Conservation (phyloP, 441 rosid species). For the Jatropha podagrica region DNA sequence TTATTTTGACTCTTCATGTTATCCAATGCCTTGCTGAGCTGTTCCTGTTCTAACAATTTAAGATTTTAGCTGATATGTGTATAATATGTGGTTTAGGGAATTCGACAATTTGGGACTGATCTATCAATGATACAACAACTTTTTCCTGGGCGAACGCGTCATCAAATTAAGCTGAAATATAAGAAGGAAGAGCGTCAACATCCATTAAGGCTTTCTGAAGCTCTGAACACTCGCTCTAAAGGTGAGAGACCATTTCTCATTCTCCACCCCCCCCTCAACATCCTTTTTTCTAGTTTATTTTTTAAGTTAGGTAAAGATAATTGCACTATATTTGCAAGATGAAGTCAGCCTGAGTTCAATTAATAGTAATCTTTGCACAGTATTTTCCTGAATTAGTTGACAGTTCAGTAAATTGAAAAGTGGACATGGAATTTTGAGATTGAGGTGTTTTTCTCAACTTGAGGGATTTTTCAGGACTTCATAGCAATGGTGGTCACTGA, state of each 20-base stretch:
- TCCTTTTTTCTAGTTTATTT: not conserved
- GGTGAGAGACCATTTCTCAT: slow-evolving; percentile 36
- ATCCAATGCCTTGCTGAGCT: not conserved
- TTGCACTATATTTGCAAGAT: not conserved
- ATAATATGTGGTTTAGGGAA: slow-evolving; percentile 45
- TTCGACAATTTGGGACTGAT: slow-evolving; percentile 85
- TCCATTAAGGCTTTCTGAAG: slow-evolving; percentile 64
- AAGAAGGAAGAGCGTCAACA: slow-evolving; percentile 74
- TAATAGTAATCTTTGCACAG: not conserved
- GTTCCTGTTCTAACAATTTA: not conserved
- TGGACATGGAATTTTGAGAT: not conserved
- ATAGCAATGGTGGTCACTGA: not conserved
- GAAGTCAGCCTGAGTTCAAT: no score
- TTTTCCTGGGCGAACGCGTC: slow-evolving; percentile 71
- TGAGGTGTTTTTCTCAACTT: not conserved
- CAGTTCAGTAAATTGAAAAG: not conserved
- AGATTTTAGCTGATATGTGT: slow-evolving; percentile 3
- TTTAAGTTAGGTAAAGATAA: not conserved
- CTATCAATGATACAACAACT: slow-evolving; percentile 74
- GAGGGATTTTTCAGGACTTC: not conserved
- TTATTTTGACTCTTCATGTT: not conserved
- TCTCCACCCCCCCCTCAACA: not conserved
- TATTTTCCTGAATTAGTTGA: not conserved
- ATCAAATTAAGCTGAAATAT: slow-evolving; percentile 69
- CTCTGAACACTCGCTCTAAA: slow-evolving; percentile 56